Base-by-base conservation (phyloP, 768 basidiomycete genomes). In the Mrakia gelida region DNA sequence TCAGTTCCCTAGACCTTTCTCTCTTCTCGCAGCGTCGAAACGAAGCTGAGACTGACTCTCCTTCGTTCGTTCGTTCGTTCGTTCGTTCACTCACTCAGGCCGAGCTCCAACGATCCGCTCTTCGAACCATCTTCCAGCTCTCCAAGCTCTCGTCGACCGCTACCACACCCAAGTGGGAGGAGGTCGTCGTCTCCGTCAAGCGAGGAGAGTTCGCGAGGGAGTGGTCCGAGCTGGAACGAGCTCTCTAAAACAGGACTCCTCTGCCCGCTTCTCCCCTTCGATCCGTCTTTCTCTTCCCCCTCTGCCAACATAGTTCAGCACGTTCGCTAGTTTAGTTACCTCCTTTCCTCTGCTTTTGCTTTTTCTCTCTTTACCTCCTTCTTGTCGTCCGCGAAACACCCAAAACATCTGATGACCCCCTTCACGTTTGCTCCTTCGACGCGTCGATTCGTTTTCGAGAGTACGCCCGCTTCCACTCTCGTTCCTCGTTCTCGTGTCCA, bases 31-130 rank as follows among this genome's bases (percentile, higher is more conserved):
- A 92, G 26, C 61, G 18, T 63, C 61, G n/a, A n/a, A n/a, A n/a
- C n/a, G n/a, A n/a, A n/a, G n/a, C n/a, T n/a, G n/a, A n/a, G n/a
- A n/a, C n/a, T n/a, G n/a, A n/a, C n/a, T n/a, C n/a, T n/a, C n/a
- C n/a, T n/a, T n/a, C n/a, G n/a, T n/a, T n/a, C n/a, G n/a, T n/a
- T n/a, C n/a, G n/a, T n/a, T n/a, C n/a, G n/a, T n/a, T n/a, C n/a
- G n/a, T n/a, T n/a, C 63, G 9, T 23, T 68, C 93, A 84, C 89
- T 92, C 71, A 32, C 28, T 90, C 92, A 13, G 80, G 92, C 92
- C 38, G 96, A 98, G 84, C 87, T 98, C 79, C 95, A 98, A 85
- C 87, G 92, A 80, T 94, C 93, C 81, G 93, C 93, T 10, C 86
- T 98, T 79, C 87, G 96, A 56, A 94, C 94, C 8, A 89, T 95